Conservation (phyloP, 768 basidiomycete genomes). For the Brasilioporus rufonigricans region DNA sequence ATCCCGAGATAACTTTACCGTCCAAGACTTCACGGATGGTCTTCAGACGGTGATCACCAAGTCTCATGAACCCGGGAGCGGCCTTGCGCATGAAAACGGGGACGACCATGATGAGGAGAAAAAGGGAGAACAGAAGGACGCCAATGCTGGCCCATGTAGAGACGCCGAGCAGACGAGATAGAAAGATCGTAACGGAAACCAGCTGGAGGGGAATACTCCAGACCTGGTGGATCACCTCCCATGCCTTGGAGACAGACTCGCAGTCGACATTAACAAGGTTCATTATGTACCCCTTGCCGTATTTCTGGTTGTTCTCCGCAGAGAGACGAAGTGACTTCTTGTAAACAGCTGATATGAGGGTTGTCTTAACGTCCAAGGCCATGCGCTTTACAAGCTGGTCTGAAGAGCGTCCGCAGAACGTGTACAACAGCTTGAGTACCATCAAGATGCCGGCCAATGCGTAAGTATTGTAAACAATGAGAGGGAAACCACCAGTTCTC, state of each 20-base stretch:
- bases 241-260: constrained; percentile 30
- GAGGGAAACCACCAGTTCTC: constrained; percentile 30
- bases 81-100: constrained; percentile 33
- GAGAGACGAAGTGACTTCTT: constrained; percentile 30
- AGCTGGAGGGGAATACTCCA: constrained; percentile 31
- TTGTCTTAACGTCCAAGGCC: constrained; percentile 29
- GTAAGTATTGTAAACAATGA: constrained; percentile 26
- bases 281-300: constrained; percentile 27
- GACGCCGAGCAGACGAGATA: constrained; percentile 28
- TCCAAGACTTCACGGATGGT: constrained; percentile 28
- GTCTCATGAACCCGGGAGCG: constrained; percentile 26
- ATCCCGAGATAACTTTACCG: constrained; percentile 10
- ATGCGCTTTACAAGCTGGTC: constrained; percentile 31
- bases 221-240: constrained; percentile 24
- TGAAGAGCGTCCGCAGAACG: constrained; percentile 28
- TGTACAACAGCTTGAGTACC: constrained; percentile 23
- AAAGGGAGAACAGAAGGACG: constrained; percentile 21
- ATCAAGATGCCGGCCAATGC: constrained; percentile 23
- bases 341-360: constrained; percentile 30
- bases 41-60: constrained; percentile 30
- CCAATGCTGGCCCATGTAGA: constrained; percentile 31
- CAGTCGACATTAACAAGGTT: constrained; percentile 32
- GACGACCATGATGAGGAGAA: constrained; percentile 30
- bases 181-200: constrained; percentile 18
- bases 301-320: constrained; percentile 25